phyloP scores from a whole-genome alignment of 2,329 filamentous ascomycete species.

The Ceratocystis diversiconidia region DNA sequence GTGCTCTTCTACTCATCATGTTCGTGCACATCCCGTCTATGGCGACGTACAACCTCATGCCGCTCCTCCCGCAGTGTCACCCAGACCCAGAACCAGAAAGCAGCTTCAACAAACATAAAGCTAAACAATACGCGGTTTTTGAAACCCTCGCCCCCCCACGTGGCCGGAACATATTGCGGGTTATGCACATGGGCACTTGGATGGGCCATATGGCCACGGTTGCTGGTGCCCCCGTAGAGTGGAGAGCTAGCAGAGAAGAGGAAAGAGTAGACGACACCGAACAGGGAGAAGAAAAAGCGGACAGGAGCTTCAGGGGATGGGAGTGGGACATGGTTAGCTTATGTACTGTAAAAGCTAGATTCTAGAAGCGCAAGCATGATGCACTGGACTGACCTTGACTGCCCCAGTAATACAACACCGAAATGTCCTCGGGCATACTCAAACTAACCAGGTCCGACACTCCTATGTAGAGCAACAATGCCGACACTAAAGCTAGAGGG shows the following conservation, averaged over 20 bases:
- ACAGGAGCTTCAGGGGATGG: constrained; percentile 36
- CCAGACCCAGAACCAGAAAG: constrained; percentile 79
- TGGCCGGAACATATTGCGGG: constrained; percentile 27
- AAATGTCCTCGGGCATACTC: constrained; percentile 53
- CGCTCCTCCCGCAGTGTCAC: constrained; percentile 54
- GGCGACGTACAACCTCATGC: constrained; percentile 28
- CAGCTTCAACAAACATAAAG: constrained; percentile 70
- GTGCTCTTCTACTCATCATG: constrained; percentile 10
- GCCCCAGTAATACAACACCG: constrained; percentile 49
- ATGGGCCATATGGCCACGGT: constrained; percentile 26
- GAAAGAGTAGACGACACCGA: constrained; percentile 50
- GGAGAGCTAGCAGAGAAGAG: constrained; percentile 41
- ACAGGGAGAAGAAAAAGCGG: constrained; percentile 50
- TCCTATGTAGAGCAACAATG: constrained; percentile 48
- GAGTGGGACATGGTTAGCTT: constrained; percentile 11
- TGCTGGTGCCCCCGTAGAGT: constrained; percentile 27
- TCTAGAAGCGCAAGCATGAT: constrained; percentile 5
- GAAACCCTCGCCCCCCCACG: constrained; percentile 49
- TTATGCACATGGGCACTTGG: constrained; percentile 26
- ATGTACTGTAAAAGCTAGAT: neutral
- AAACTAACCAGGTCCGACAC: constrained; percentile 51
- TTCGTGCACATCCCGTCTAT: constrained; percentile 13
- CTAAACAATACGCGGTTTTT: constrained; percentile 78
- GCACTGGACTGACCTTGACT: constrained; percentile 42
- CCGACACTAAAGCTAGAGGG: constrained; percentile 59